These are phyloP conservation scores for Bigelowiella natans DNA, from an alignment of 78 protist species.

Conservation along the genomic window DNA sequence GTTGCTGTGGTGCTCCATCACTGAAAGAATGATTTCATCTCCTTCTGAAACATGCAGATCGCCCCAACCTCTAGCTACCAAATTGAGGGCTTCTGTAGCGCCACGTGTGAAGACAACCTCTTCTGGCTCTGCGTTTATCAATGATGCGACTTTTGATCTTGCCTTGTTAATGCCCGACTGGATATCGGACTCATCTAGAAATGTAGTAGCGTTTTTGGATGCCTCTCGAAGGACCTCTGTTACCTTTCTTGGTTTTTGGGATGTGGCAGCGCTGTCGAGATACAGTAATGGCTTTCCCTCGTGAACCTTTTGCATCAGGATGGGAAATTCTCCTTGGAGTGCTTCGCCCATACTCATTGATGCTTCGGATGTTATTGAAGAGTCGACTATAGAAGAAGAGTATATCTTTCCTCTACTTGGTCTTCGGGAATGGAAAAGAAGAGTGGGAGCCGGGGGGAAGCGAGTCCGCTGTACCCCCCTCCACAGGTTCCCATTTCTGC, in stretches of 20 bases:
- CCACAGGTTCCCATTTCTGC: no score
- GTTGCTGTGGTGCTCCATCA: slow-evolving; percentile 47
- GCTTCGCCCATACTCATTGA: slow-evolving; percentile 7
- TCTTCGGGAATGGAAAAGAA: no score
- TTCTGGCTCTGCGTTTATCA: slow-evolving; percentile 4
- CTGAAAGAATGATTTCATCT: slow-evolving; percentile 35
- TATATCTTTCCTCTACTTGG: no score
- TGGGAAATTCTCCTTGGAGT: neutral
- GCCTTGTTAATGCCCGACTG: slow-evolving; percentile 12
- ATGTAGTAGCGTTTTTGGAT: neutral
- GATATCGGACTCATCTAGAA: slow-evolving; percentile 26
- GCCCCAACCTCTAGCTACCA: slow-evolving; percentile 24
- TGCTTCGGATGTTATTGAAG: no score
- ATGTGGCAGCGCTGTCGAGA: slow-evolving; percentile 49
- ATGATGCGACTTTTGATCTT: slow-evolving; percentile 12
- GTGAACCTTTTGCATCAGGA: neutral
- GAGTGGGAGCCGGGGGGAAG: no score
- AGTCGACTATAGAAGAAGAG: no score
- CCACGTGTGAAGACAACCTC: slow-evolving; percentile 43
- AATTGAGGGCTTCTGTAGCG: slow-evolving; percentile 43
- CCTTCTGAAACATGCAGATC: neutral
- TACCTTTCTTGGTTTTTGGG: slow-evolving; percentile 32
- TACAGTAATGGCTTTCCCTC: slow-evolving; percentile 7
- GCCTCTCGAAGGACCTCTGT: neutral
- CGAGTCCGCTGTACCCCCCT: no score